Base-by-base conservation (phyloP, 2,329 filamentous ascomycete genomes). In the Neospermospora avenae region DNA sequence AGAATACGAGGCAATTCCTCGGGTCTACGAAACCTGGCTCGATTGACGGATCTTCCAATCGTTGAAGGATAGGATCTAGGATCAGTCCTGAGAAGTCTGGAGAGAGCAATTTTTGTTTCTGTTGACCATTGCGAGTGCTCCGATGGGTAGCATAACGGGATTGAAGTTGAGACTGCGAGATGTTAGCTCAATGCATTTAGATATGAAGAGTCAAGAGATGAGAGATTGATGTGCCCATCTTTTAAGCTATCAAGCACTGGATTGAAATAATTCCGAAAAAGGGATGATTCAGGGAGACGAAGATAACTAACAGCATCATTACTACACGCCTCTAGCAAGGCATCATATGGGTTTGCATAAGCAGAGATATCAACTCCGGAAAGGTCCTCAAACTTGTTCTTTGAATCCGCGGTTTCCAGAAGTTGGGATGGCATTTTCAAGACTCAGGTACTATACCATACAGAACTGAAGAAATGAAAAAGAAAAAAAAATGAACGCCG, bases 1-100 rank as follows among this genome's bases (percentile, higher is more conserved):
- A 97, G 71, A 97, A 87, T 0, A 92, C 90, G 11, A 97, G 79
- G 71, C 93, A 96, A 70, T 96, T 82, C 42, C 93, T 81, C 44
- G 84, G 83, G 72, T 98, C 93, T 55, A 79, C 73, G 71, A 89
- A 96, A 0, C 84, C 84, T 0, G 86, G 87, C 64, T 90, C 81
- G 37, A 87, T 76, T 0, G 80, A 74, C 1, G 82, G 82, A 45
- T 87, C 80, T 66, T 88, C 82, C 34, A 96, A 77, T 58, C 87
- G 86, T 53, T 86, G 77, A 0, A 97, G 81, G 58, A 91, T 86
- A 1, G 87, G 84, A 70, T 98, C 93, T 55, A 93, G 81, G 52
- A 84, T 84, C 68, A 96, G 83, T 59, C 88, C 88, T 1, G 79
- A 71, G 67, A 93, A 96, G 34, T 84, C 80, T 0, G 80, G 63